Conservation (phyloP, 805 yeast species). For the Nakazawaea anatomiae region DNA sequence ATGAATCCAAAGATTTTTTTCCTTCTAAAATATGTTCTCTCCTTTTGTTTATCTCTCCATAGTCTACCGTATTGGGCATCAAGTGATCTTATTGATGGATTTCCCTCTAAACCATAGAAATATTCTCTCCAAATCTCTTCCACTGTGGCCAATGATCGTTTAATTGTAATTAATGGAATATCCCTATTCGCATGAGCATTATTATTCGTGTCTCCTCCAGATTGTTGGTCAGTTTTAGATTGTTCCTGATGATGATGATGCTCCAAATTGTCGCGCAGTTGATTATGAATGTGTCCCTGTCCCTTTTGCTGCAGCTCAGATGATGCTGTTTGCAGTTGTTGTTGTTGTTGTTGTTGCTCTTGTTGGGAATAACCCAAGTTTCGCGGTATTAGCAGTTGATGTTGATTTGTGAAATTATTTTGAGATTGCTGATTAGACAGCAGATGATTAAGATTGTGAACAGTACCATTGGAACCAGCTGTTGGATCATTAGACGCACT, state of each 20-base stretch:
- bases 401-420: neutral
- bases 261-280: neutral
- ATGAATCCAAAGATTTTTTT: slow-evolving; percentile 22
- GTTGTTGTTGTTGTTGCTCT: slow-evolving; percentile 3
- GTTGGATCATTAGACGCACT: neutral
- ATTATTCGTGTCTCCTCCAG: neutral
- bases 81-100: slow-evolving; percentile 28
- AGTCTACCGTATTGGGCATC: slow-evolving; percentile 28
- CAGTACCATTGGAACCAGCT: neutral
- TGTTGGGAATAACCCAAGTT: neutral
- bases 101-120: slow-evolving; percentile 29
- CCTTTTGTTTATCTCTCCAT: slow-evolving; percentile 33
- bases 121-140: slow-evolving; percentile 33
- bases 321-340: no score
- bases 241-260: slow-evolving; percentile 1
- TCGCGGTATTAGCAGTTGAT: neutral
- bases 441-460: neutral
- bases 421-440: no score
- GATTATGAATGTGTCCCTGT: neutral
- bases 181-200: neutral
- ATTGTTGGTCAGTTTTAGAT: neutral
- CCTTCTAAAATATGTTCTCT: slow-evolving; percentile 29
- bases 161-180: slow-evolving; percentile 7
- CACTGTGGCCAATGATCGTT: slow-evolving; percentile 20
- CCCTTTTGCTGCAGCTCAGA: neutral